Evolutionary conservation across 2,329 filamentous ascomycete species (phyloP).

Genomic region (Cladosporium sp.): DNA sequence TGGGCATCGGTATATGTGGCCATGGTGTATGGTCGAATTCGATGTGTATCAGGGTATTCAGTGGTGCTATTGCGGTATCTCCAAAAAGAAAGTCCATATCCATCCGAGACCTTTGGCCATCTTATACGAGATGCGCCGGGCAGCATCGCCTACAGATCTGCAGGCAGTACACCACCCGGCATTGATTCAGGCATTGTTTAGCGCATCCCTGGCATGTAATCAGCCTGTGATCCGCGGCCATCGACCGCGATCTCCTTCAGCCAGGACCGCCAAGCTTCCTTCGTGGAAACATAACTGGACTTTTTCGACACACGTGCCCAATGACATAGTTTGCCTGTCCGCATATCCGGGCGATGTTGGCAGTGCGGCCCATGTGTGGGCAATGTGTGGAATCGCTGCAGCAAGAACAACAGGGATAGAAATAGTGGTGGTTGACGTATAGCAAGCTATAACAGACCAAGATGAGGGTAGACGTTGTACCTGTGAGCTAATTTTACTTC

Average conservation of each 20-base stretch:
- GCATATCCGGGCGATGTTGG: conserved; percentile 23
- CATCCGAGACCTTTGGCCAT: background rate
- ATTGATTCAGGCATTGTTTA: background rate
- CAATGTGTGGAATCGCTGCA: background rate
- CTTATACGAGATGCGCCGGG: background rate
- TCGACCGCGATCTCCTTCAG: background rate
- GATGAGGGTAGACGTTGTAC: background rate
- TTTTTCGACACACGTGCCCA: background rate
- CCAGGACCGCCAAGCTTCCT: conserved; percentile 5
- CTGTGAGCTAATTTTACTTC: background rate
- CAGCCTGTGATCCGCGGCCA: background rate
- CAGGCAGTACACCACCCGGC: background rate
- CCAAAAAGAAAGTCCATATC: background rate
- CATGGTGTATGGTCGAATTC: background rate
- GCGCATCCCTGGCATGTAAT: background rate
- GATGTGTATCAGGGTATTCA: background rate
- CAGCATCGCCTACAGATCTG: background rate
- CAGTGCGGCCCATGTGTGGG: background rate
- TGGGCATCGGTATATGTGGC: background rate
- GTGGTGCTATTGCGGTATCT: no score
- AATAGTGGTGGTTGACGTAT: background rate
- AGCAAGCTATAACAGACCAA: background rate
- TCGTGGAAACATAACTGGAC: conserved; percentile 5
- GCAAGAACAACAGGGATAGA: background rate
- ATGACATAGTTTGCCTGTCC: conserved; percentile 2